Evolutionary conservation across 1,139 yeast genomes (phyloP).

Genomic region (Blastobotrys buckinghamii): DNA sequence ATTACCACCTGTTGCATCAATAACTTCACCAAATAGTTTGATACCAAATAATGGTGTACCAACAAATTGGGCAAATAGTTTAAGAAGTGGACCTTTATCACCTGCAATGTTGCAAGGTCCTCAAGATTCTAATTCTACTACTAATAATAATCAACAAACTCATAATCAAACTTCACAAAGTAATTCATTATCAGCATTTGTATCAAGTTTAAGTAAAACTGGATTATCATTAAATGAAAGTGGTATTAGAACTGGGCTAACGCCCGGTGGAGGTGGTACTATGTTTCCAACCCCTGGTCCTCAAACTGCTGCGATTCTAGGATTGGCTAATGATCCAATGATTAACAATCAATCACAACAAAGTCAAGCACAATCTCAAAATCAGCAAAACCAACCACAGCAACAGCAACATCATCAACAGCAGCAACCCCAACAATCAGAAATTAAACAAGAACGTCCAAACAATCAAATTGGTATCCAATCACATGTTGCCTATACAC

Average conservation of each 20-base stretch:
- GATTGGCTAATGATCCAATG: conserved; percentile 16
- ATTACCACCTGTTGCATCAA: conserved; percentile 34
- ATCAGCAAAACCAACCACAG: conserved; percentile 5
- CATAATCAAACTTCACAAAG: neutral
- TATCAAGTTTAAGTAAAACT: conserved; percentile 12
- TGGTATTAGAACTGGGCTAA: conserved; percentile 33
- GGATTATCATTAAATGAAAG: conserved; percentile 19
- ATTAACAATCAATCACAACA: neutral
- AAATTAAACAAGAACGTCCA: conserved; percentile 2
- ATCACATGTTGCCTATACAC: conserved; percentile 6
- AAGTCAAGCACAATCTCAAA: conserved; percentile 7
- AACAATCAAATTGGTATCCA: conserved; percentile 8
- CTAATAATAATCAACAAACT: neutral
- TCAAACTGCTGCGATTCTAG: conserved; percentile 34
- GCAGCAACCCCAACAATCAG: conserved; percentile 2
- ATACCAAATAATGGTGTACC: conserved; percentile 17
- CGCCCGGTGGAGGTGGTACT: conserved; percentile 34
- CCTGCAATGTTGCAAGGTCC: conserved; percentile 34
- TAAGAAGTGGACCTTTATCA: conserved; percentile 31
- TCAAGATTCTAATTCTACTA: conserved; percentile 14
- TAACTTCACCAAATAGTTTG: conserved; percentile 33
- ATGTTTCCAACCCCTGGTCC: conserved; percentile 37
- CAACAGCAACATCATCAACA: conserved; percentile 10
- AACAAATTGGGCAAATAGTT: conserved; percentile 25
- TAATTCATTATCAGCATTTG: conserved; percentile 17